Conservation (phyloP, 2,329 filamentous ascomycete species). For the Arthrobotrys musiformis region DNA sequence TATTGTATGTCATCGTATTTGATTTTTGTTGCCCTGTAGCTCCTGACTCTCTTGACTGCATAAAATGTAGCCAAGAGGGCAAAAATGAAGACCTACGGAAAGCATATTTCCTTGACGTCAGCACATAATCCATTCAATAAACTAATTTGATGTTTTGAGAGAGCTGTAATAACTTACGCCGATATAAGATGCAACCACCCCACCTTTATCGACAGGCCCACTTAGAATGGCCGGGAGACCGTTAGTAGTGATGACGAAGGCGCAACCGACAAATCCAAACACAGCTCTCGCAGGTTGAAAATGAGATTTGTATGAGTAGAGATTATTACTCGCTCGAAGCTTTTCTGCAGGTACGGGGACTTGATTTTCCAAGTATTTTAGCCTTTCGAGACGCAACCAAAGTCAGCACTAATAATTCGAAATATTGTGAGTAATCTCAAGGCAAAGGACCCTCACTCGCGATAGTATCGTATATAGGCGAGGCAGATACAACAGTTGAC, state of each 20-base stretch:
- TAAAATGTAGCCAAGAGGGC: background rate
- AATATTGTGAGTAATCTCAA: background rate
- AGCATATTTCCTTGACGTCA: too few species aligned
- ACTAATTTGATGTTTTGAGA: too few species aligned
- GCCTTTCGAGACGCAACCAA: background rate
- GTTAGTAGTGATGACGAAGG: background rate
- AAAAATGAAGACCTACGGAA: background rate
- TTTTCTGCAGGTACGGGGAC: background rate
- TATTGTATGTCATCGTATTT: background rate
- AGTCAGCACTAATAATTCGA: background rate
- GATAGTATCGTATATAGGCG: background rate
- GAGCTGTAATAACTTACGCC: too few species aligned
- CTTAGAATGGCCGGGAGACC: background rate
- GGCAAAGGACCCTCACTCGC: background rate
- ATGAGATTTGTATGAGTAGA: constrained; percentile 60
- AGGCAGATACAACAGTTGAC: background rate
- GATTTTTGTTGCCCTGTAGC: background rate
- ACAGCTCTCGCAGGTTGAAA: constrained; percentile 58
- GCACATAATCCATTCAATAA: too few species aligned
- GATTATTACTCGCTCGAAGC: constrained; percentile 31
- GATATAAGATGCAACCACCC: background rate
- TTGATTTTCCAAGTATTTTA: background rate
- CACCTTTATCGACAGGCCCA: background rate
- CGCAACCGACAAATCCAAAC: constrained; percentile 55
- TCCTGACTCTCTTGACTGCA: background rate